phyloP scores from a whole-genome alignment of 805 yeast genomes.

The Kluyveromyces wickerhamii region DNA sequence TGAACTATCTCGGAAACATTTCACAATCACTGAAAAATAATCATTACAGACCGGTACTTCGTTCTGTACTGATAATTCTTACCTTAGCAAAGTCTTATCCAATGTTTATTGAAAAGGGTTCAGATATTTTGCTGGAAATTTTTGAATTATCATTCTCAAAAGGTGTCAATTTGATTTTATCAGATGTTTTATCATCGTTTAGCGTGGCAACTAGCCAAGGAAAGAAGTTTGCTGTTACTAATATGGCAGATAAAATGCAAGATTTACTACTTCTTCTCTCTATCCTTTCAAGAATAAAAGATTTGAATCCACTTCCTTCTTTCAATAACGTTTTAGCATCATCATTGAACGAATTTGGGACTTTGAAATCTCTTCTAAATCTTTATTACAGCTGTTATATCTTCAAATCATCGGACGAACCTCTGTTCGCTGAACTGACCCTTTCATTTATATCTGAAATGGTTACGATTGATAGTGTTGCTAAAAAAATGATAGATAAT shows the following conservation, averaged over 20 bases:
- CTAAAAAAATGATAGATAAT: constrained; percentile 52
- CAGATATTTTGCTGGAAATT: constrained; percentile 46
- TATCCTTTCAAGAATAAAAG: constrained; percentile 50
- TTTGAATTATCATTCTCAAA: constrained; percentile 58
- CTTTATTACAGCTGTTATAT: constrained; percentile 63
- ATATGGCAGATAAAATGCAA: constrained; percentile 46
- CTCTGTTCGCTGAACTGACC: constrained; percentile 63
- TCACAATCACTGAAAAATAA: constrained; percentile 31
- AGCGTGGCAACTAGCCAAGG: constrained; percentile 30
- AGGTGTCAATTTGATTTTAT: constrained; percentile 53
- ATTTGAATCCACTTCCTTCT: constrained; percentile 39
- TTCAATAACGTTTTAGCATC: constrained; percentile 44
- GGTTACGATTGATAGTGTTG: constrained; percentile 51
- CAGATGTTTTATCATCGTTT: constrained; percentile 51
- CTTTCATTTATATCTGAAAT: constrained; percentile 63
- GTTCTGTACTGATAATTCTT: constrained; percentile 46
- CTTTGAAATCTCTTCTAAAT: constrained; percentile 53
- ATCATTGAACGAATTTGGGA: constrained; percentile 47
- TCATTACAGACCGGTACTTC: constrained; percentile 50
- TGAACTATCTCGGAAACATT: constrained; percentile 40
- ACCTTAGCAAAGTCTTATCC: constrained; percentile 36
- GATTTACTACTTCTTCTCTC: constrained; percentile 59
- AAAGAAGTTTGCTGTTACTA: constrained; percentile 27
- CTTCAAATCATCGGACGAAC: constrained; percentile 52
- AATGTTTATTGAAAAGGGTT: constrained; percentile 37